These are phyloP conservation scores for Sporopachydermia quercuum DNA, from an alignment of 805 yeast genomes.

Conservation along the genomic window DNA sequence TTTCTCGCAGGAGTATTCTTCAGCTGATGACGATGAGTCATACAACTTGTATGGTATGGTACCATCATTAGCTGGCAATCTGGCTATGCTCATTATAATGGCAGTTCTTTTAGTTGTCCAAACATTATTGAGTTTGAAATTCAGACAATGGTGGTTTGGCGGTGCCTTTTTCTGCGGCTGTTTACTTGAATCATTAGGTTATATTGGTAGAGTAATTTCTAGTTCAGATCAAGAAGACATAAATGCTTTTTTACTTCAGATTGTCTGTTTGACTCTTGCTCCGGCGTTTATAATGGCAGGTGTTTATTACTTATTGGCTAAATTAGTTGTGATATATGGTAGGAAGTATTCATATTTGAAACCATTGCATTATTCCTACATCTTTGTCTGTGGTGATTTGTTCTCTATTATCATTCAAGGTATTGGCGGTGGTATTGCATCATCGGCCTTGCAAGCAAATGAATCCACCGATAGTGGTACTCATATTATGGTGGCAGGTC, in stretches of 20 bases:
- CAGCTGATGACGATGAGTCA: too few relatives aligned
- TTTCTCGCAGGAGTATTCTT: too few relatives aligned
- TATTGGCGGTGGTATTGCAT: slow-evolving; percentile 63
- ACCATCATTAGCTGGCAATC: slow-evolving; percentile 45
- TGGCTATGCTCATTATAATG: slow-evolving; percentile 40
- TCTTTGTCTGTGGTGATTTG: slow-evolving; percentile 55
- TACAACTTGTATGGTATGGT: slow-evolving; percentile 26
- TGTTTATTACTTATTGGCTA: slow-evolving; percentile 56
- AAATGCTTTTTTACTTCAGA: slow-evolving; percentile 43
- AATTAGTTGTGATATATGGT: slow-evolving; percentile 49
- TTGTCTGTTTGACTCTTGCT: slow-evolving; percentile 55
- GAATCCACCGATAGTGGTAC: slow-evolving; percentile 32
- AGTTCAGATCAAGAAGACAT: slow-evolving; percentile 20
- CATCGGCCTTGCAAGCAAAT: slow-evolving; percentile 23
- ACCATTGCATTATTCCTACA: slow-evolving; percentile 47
- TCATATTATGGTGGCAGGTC: slow-evolving; percentile 61
- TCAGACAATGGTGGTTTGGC: slow-evolving; percentile 53
- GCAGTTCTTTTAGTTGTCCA: slow-evolving; percentile 31
- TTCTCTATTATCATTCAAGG: slow-evolving; percentile 54
- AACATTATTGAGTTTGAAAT: slow-evolving; percentile 25
- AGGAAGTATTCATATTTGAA: slow-evolving; percentile 30
- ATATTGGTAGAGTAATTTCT: slow-evolving; percentile 40
- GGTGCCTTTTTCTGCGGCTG: slow-evolving; percentile 39
- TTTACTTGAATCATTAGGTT: slow-evolving; percentile 53
- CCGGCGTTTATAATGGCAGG: slow-evolving; percentile 84